A percentile compares a stretch with the other conserved stretches of the same genome.
phyloP scores from a whole-genome alignment of 2,329 filamentous ascomycete genomes.

The Aspergillus unguis region DNA sequence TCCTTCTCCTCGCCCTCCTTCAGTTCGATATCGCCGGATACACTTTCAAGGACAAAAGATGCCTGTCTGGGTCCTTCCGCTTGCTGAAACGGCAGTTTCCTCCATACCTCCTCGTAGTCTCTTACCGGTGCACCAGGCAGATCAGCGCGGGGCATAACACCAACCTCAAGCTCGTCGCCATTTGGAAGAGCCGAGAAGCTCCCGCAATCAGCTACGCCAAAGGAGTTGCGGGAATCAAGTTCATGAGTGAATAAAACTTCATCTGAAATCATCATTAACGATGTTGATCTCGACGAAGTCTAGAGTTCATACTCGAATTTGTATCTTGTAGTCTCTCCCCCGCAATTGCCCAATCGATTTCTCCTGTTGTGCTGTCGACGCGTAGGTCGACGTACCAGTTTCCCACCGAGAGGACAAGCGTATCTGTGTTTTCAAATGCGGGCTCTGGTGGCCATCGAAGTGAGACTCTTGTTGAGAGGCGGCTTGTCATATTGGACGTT shows the following conservation, averaged over 20 bases:
- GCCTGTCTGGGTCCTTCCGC: constrained; percentile 23
- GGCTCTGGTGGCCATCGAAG: constrained; percentile 44
- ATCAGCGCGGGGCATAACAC: constrained; percentile 39
- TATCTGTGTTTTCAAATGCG: constrained; percentile 43
- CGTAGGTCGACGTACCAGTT: constrained; percentile 46
- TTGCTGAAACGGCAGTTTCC: constrained; percentile 40
- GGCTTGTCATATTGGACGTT: constrained; percentile 4
- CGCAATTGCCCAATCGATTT: constrained; percentile 45
- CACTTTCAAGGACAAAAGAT: constrained; percentile 32
- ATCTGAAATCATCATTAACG: constrained; percentile 18
- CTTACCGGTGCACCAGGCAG: constrained; percentile 29
- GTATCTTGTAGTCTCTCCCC: constrained; percentile 39
- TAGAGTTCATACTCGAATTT: constrained; percentile 31
- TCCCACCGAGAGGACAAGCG: constrained; percentile 42
- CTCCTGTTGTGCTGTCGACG: constrained; percentile 33
- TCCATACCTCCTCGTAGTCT: constrained; percentile 67
- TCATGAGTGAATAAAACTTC: constrained; percentile 39
- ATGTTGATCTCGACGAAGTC: background rate
- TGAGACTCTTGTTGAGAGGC: constrained; percentile 41
- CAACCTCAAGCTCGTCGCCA: constrained; percentile 41
- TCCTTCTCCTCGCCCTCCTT: constrained; percentile 16
- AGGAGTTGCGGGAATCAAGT: constrained; percentile 37
- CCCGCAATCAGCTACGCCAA: constrained; percentile 35
- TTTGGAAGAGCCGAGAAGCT: constrained; percentile 38
- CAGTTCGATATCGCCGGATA: constrained; percentile 6